Percentiles rank a stretch among this genome's conserved stretches.
Evolutionary conservation across 2,329 filamentous ascomycete species (phyloP).

Genomic region (Xylariaceae sp.): DNA sequence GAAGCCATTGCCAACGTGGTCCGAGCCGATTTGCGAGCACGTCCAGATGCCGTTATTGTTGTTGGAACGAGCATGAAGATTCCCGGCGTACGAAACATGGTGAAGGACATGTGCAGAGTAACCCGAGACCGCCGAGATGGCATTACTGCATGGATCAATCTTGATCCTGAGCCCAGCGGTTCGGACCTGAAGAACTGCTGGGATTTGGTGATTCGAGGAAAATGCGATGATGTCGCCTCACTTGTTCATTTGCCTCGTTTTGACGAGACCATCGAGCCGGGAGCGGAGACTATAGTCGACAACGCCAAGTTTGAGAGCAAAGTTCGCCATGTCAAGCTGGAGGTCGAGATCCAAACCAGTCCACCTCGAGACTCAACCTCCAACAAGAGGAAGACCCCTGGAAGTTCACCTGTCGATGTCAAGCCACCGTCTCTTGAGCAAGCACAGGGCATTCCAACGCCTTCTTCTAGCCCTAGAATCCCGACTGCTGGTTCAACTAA

Average conservation of each 20-base stretch:
- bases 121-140: conserved; percentile 79
- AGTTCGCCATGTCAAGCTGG: conserved; percentile 36
- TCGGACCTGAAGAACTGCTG: conserved; percentile 87
- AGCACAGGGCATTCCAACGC: conserved; percentile 51
- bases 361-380: conserved; percentile 15
- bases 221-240: conserved; percentile 80
- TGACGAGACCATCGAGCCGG: conserved; percentile 49
- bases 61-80: conserved; percentile 95
- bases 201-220: conserved; percentile 83
- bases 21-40: conserved; percentile 73
- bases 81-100: conserved; percentile 82
- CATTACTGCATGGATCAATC: conserved; percentile 90
- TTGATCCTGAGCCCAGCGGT: conserved; percentile 74
- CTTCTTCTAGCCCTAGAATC: conserved; percentile 50
- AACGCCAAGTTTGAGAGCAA: conserved; percentile 41
- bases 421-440: conserved; percentile 40
- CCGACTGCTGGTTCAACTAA: conserved; percentile 39
- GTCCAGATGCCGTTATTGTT: conserved; percentile 88
- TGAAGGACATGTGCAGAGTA: conserved; percentile 82
- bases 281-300: conserved; percentile 43
- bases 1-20: conserved; percentile 93
- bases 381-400: conserved; percentile 26
- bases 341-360: conserved; percentile 39
- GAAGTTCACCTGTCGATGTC: conserved; percentile 26
- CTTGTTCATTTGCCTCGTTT: conserved; percentile 59